Base-by-base conservation (phyloP, 805 yeast species). In the Zygoascus tannicola region DNA sequence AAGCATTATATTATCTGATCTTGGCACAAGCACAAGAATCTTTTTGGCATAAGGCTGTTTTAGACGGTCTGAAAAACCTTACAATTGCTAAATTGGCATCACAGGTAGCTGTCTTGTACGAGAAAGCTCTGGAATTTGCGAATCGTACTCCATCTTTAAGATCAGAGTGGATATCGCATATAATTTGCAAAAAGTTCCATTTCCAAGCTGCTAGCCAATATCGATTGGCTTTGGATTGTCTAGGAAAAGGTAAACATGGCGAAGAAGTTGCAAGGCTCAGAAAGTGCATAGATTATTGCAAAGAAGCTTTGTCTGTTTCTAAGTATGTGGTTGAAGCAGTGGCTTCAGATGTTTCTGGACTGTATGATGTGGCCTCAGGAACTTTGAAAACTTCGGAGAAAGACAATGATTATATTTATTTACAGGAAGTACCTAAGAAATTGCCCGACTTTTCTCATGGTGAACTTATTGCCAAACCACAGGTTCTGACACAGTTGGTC, bases 1-100 rank as follows among this genome's bases (percentile, higher is more conserved):
- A 65, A 10, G 66, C 78, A 15, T 62, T 87, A 43, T 62, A 69
- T 32, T 51, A 58, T 10, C 55, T 86, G 30, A 74, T 75, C 75
- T 56, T 83, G 33, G 92, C 94, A 0, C 95, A 85, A 55, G 92
- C 95, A 0, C 95, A 87, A 60, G 96, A 88, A 56, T 71, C 77
- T 10, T 76, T 81, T 41, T 87, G 96, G 95, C 77, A 74, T 39
- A 79, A 80, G 53, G 86, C 95, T 0, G 60, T 68, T 0, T 59
- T 63, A 15, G 65, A 62, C 19, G 64, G 67, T 10, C 55, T 75
- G 53, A 81, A 78, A 52, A 78, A 82, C 55, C 65, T 80, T 0
- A 65, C 78, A 3, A 62, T 87, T 2, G 71, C 92, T 0, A 75
- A 77, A 52, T 62, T 88, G 37, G 74, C 95, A 0, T 60, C 67